These are phyloP conservation scores for Bassia scoparia DNA, from an alignment of 148 eudicot species.

Conservation along the genomic window DNA sequence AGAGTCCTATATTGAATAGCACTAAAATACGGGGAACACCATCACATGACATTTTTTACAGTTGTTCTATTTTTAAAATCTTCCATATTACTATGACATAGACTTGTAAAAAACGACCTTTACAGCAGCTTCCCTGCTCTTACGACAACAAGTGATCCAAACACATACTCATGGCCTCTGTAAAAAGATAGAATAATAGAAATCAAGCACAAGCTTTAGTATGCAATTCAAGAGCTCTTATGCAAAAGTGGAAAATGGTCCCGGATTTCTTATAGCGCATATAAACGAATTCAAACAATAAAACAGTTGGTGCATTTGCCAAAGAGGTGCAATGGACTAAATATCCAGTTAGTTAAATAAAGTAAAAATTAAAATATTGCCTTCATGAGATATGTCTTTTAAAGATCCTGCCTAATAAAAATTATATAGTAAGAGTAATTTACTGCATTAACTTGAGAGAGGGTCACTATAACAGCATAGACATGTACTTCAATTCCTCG, in stretches of 20 bases:
- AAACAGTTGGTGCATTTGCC: background rate
- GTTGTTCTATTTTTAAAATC: background rate
- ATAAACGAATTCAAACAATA: background rate
- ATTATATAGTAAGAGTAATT: constrained; percentile 1
- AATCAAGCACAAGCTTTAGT: constrained; percentile 6
- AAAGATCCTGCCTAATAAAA: background rate
- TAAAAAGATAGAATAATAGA: constrained; percentile 21
- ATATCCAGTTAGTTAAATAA: background rate
- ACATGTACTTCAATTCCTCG: constrained; percentile 63
- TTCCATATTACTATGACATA: background rate
- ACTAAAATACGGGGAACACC: background rate
- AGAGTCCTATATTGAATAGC: background rate
- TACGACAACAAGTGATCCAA: constrained; percentile 98
- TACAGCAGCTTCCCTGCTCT: constrained; percentile 76
- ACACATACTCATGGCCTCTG: constrained; percentile 97
- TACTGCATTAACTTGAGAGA: background rate
- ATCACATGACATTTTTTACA: background rate
- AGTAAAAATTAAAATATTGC: background rate
- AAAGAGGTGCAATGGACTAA: constrained; percentile 2
- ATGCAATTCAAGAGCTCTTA: constrained; percentile 2
- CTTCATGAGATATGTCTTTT: background rate
- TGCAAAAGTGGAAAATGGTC: background rate
- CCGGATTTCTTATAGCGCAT: background rate
- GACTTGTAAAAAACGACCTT: constrained; percentile 48
- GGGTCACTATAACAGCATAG: background rate